Percentiles rank a stretch among this genome's conserved stretches.
Evolutionary conservation across 441 rosid species (phyloP).

Genomic region (Corymbia calophylla): DNA sequence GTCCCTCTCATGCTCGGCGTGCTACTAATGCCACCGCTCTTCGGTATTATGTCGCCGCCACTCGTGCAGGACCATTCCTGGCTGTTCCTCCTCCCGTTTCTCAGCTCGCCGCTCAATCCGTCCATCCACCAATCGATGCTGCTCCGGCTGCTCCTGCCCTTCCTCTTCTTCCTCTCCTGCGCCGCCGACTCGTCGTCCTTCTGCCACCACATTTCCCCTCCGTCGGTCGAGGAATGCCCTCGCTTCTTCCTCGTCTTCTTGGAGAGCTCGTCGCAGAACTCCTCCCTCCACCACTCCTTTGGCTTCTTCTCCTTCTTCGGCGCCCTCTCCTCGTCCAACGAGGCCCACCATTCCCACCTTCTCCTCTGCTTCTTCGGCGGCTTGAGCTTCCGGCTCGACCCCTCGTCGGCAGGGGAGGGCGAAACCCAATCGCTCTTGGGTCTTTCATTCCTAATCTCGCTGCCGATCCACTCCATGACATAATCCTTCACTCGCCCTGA

Average conservation of each 20-base stretch:
- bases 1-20: constrained; percentile 96
- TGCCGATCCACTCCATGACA: constrained; percentile 93
- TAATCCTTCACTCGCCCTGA: constrained; percentile 85
- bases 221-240: constrained; percentile 21
- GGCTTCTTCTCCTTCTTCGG: constrained; percentile 54
- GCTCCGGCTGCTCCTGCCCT: constrained; percentile 38
- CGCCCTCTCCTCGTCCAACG: constrained; percentile 17
- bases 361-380: constrained; percentile 22
- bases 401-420: constrained; percentile 17
- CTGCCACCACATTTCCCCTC: constrained; percentile 68
- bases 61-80: constrained; percentile 49
- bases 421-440: constrained; percentile 49
- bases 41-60: constrained; percentile 41
- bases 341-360: constrained; percentile 12
- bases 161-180: constrained; percentile 37
- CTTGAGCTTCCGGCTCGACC: constrained; percentile 21
- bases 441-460: constrained; percentile 75
- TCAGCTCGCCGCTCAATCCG: constrained; percentile 60
- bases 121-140: constrained; percentile 86
- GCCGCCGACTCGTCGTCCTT: constrained; percentile 33
- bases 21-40: constrained; percentile 81
- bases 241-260: constrained; percentile 51
- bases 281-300: constrained; percentile 96
- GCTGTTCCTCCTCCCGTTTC: constrained; percentile 38
- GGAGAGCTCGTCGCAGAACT: constrained; percentile 77